phyloP scores from a whole-genome alignment of 805 yeast genomes.

The Grigorovia jiainica region DNA sequence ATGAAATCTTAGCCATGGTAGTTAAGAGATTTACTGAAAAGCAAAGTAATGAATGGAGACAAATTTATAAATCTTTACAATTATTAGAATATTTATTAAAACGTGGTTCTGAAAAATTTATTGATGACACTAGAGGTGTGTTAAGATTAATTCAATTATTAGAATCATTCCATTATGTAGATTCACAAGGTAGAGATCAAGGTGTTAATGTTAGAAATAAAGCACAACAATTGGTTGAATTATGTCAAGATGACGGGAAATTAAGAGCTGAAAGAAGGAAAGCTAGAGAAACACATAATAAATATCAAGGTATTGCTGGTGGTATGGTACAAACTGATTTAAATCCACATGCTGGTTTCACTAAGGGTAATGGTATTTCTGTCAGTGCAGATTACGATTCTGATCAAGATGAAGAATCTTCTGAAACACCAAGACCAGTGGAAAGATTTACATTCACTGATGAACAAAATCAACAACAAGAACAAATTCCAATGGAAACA shows the following conservation, averaged over 20 bases:
- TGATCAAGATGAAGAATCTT: slow-evolving; percentile 44
- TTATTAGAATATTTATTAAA: slow-evolving; percentile 83
- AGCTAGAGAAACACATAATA: slow-evolving; percentile 78
- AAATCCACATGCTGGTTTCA: slow-evolving; percentile 24
- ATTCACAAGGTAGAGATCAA: slow-evolving; percentile 89
- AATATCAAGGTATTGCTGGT: slow-evolving; percentile 73
- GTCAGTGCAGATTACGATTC: slow-evolving; percentile 34
- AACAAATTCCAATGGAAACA: neutral
- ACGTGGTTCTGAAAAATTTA: slow-evolving; percentile 90
- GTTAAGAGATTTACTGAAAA: slow-evolving; percentile 91
- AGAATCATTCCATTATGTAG: slow-evolving; percentile 87
- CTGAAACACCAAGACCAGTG: neutral
- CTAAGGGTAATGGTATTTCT: slow-evolving; percentile 22
- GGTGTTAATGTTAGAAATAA: slow-evolving; percentile 92
- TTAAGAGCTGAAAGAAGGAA: slow-evolving; percentile 81
- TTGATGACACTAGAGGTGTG: slow-evolving; percentile 88
- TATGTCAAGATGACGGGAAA: slow-evolving; percentile 66
- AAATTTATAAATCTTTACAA: slow-evolving; percentile 89
- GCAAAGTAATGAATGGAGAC: slow-evolving; percentile 95
- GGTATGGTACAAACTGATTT: slow-evolving; percentile 33
- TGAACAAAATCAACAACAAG: too few relatives aligned
- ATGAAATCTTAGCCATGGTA: slow-evolving; percentile 67
- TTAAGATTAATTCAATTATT: slow-evolving; percentile 75
- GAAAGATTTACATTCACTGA: slow-evolving; percentile 51
- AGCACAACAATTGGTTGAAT: slow-evolving; percentile 60